Evolutionary conservation across 2,329 filamentous ascomycete genomes (phyloP).

Genomic region (Colletotrichum sp.): DNA sequence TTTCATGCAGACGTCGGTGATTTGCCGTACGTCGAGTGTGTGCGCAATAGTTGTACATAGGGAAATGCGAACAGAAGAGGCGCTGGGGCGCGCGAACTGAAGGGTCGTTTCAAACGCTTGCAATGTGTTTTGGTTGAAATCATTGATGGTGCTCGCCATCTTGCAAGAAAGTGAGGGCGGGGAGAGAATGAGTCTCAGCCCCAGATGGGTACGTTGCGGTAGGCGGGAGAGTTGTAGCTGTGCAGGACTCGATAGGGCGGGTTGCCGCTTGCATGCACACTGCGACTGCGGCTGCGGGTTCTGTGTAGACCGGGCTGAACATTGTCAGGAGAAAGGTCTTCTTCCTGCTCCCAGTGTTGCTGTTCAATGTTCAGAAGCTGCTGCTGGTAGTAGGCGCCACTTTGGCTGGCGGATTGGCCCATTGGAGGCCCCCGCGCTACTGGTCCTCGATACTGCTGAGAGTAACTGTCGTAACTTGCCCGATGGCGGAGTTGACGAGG

Average conservation of each 20-base stretch:
- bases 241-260: slow-evolving; percentile 59
- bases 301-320: slow-evolving; percentile 34
- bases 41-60: not conserved
- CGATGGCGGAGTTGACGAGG: slow-evolving; percentile 33
- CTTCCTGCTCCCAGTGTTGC: slow-evolving; percentile 31
- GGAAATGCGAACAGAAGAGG: not conserved
- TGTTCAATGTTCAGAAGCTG: slow-evolving; percentile 14
- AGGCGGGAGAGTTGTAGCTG: slow-evolving; percentile 65
- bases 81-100: not conserved
- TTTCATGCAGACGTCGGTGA: not conserved
- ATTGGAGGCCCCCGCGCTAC: slow-evolving; percentile 4
- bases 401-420: slow-evolving; percentile 7
- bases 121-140: not conserved
- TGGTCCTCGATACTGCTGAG: slow-evolving; percentile 24
- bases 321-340: slow-evolving; percentile 26
- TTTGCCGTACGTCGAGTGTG: not conserved
- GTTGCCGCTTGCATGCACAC: slow-evolving; percentile 21
- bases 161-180: not conserved
- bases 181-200: slow-evolving; percentile 35
- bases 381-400: slow-evolving; percentile 19
- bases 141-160: not conserved
- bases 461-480: slow-evolving; percentile 34
- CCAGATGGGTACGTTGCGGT: slow-evolving; percentile 61
- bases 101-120: slow-evolving; percentile 1
- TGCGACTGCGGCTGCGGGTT: slow-evolving; percentile 5